A percentile compares a stretch with the other conserved stretches of the same genome.
Conservation (phyloP, 768 basidiomycete species). For the Xanthoconium stramineum region DNA sequence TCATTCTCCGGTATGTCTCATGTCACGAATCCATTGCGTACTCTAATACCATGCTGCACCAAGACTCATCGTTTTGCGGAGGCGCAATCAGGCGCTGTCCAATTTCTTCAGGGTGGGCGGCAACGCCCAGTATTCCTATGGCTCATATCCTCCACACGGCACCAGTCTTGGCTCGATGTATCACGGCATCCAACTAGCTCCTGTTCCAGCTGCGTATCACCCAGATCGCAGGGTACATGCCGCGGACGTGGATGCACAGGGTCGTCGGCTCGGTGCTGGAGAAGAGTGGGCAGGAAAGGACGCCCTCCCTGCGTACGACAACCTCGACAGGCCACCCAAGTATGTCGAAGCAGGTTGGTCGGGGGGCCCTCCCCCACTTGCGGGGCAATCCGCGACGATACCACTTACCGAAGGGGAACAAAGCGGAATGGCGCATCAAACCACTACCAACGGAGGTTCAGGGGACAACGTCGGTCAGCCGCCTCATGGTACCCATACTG, state of each 20-base stretch:
- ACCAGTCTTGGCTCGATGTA: conserved; percentile 7
- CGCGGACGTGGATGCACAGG: conserved; percentile 38
- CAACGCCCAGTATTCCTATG: not conserved
- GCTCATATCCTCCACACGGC: not conserved
- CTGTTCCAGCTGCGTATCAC: conserved; percentile 21
- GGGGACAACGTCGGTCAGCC: not conserved
- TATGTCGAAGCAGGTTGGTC: conserved; percentile 32
- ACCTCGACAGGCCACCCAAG: conserved; percentile 44
- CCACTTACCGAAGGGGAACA: not conserved
- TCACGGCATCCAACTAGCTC: conserved; percentile 16
- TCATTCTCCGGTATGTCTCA: conserved; percentile 20
- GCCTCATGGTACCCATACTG: not conserved
- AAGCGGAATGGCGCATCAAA: not conserved
- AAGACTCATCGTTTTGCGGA: conserved; percentile 25
- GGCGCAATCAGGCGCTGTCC: conserved; percentile 13
- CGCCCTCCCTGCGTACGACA: conserved; percentile 46
- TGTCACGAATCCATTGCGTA: not conserved
- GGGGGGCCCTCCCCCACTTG: not conserved
- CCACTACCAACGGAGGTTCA: no score
- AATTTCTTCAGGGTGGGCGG: conserved; percentile 20
- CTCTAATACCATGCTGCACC: conserved; percentile 1
- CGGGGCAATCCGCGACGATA: not conserved
- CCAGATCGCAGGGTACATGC: conserved; percentile 29
- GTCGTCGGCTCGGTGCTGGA: conserved; percentile 35
- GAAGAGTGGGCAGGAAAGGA: conserved; percentile 42